These are phyloP conservation scores for Oenanthe sinensis DNA, from an alignment of 129 eudicot species.

Conservation along the genomic window DNA sequence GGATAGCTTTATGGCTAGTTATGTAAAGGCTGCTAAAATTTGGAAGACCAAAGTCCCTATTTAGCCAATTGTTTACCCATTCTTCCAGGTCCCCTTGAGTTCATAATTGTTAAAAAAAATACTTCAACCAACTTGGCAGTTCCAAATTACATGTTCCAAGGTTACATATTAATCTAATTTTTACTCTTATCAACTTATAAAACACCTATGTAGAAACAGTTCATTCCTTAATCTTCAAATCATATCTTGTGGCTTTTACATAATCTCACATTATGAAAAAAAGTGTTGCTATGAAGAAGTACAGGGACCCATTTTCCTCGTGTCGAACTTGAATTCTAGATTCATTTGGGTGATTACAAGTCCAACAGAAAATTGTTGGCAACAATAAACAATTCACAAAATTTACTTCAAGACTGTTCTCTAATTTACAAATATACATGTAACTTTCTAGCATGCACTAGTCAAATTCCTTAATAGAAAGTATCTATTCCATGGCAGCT, in stretches of 20 bases:
- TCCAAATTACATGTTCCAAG: background rate
- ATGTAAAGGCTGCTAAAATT: background rate
- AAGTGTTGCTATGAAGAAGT: background rate
- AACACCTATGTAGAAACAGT: background rate
- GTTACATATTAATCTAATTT: background rate
- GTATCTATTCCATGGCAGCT: background rate
- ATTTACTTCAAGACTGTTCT: background rate
- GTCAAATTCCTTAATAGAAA: background rate
- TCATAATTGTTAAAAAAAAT: background rate
- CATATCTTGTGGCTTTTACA: background rate
- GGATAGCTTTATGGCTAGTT: background rate
- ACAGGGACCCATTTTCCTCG: background rate
- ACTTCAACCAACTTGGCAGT: background rate
- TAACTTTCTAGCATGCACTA: background rate
- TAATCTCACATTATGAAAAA: background rate
- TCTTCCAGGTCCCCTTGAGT: background rate
- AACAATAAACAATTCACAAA: background rate
- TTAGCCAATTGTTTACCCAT: background rate
- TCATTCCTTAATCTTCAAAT: background rate
- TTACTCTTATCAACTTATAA: background rate
- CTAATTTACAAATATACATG: background rate
- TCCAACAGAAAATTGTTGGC: background rate
- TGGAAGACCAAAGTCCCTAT: background rate
- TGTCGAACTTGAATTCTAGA: background rate
- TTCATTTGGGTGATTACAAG: background rate